Conservation (phyloP, 208 protist genomes). For the Lotmaria passim region DNA sequence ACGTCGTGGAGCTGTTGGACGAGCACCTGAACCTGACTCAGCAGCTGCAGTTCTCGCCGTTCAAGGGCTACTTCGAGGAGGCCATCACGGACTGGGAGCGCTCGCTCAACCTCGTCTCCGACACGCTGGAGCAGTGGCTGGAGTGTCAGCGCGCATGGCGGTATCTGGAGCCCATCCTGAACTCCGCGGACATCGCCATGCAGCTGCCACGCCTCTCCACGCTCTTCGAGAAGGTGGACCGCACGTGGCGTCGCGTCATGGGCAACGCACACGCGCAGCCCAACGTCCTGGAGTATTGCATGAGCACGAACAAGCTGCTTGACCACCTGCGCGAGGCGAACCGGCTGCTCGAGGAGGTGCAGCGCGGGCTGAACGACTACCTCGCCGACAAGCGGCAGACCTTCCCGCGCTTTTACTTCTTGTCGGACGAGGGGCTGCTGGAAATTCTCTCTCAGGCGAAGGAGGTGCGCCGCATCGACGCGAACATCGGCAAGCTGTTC, state of each 20-base stretch:
- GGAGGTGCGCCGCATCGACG: conserved; percentile 95
- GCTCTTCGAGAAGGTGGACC: conserved; percentile 96
- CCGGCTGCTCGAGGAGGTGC: conserved; percentile 95
- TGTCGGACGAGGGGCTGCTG: conserved; percentile 94
- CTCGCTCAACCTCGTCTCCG: conserved; percentile 91
- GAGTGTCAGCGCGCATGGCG: conserved; percentile 96
- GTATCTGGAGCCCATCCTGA: conserved; percentile 98
- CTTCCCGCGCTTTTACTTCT: conserved; percentile 95
- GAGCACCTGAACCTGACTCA: conserved; percentile 97
- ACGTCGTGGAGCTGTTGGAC: conserved; percentile 94
- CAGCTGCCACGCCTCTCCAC: conserved; percentile 95
- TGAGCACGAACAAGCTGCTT: conserved; percentile 93
- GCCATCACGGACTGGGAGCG: conserved; percentile 95
- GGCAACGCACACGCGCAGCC: conserved; percentile 83
- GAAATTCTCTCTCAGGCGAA: conserved; percentile 97
- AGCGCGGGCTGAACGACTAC: conserved; percentile 98
- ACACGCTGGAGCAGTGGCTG: conserved; percentile 97
- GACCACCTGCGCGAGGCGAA: conserved; percentile 95
- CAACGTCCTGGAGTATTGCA: conserved; percentile 94
- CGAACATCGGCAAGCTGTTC: conserved; percentile 96
- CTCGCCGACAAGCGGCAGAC: conserved; percentile 95
- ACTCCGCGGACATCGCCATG: conserved; percentile 95
- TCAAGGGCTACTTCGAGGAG: conserved; percentile 96
- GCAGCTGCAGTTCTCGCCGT: conserved; percentile 96
- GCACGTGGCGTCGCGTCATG: conserved; percentile 95